Conservation (phyloP, 2,329 filamentous ascomycete species). For the Pseudocercospora eumusae region DNA sequence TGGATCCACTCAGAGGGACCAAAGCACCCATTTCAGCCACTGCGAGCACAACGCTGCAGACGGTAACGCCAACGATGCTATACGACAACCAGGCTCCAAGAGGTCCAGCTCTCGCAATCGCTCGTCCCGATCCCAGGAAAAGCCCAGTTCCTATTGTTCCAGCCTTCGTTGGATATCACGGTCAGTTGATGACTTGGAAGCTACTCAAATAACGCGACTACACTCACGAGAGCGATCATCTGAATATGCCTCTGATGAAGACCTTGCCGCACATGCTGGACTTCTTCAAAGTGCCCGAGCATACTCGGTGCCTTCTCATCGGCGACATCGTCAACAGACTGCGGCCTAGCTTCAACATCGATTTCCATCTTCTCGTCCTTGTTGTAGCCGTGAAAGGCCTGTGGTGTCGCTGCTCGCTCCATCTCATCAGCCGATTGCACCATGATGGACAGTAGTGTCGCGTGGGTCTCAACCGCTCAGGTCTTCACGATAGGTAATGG, state of each 20-base stretch:
- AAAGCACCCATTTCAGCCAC: constrained; percentile 26
- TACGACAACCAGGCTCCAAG: constrained; percentile 27
- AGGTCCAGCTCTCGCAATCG: constrained; percentile 40
- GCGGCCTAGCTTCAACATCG: constrained; percentile 14
- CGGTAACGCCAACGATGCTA: constrained; percentile 19
- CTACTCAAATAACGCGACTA: neutral
- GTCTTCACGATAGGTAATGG: neutral
- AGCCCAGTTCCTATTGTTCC: constrained; percentile 44
- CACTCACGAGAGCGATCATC: constrained; percentile 28
- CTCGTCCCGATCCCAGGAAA: constrained; percentile 42
- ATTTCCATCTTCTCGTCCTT: constrained; percentile 15
- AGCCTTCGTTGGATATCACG: constrained; percentile 24
- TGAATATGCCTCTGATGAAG: constrained; percentile 26
- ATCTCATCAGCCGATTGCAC: constrained; percentile 15
- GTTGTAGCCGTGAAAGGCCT: constrained; percentile 1
- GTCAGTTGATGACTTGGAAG: neutral
- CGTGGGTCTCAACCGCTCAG: neutral
- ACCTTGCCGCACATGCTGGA: constrained; percentile 27
- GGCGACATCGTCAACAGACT: constrained; percentile 1
- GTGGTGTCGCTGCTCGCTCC: constrained; percentile 1
- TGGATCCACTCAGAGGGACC: constrained; percentile 19
- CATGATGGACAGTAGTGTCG: constrained; percentile 12
- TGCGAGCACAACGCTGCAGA: constrained; percentile 21
- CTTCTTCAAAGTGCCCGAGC: constrained; percentile 21
- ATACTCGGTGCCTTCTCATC: constrained; percentile 13